phyloP scores from a whole-genome alignment of 768 basidiomycete species.

The Hysterangium stoloniferum region DNA sequence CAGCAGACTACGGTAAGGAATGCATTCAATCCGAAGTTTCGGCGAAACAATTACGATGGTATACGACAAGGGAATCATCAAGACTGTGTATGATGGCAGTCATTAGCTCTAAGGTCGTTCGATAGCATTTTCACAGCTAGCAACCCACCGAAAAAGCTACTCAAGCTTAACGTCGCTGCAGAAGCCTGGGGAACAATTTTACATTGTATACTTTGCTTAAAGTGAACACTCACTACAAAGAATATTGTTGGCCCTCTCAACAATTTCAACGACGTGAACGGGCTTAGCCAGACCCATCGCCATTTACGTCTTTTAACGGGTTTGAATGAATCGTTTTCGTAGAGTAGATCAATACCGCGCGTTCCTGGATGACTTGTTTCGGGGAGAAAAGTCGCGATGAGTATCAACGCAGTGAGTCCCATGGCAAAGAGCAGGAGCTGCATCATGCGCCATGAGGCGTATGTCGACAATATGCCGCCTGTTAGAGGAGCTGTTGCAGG shows the following conservation, averaged over 20 bases:
- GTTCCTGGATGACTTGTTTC: slow-evolving; percentile 61
- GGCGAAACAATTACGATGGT: slow-evolving; percentile 40
- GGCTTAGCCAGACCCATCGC: slow-evolving; percentile 45
- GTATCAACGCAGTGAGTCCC: slow-evolving; percentile 32
- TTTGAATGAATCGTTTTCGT: background rate
- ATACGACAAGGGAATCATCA: slow-evolving; percentile 56
- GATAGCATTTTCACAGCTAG: background rate
- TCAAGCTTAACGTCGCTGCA: background rate
- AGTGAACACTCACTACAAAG: slow-evolving; percentile 6
- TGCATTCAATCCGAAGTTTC: background rate
- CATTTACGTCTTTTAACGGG: slow-evolving; percentile 3
- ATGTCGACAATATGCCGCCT: slow-evolving; percentile 3
- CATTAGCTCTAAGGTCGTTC: background rate
- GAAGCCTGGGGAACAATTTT: background rate
- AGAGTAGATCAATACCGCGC: slow-evolving; percentile 42
- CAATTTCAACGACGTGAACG: slow-evolving; percentile 37
- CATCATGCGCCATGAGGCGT: slow-evolving; percentile 52
- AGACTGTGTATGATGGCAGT: slow-evolving; percentile 15
- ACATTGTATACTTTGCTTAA: background rate
- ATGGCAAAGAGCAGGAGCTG: slow-evolving; percentile 39
- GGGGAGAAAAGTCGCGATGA: slow-evolving; percentile 43
- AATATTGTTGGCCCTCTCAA: background rate
- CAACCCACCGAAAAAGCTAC: slow-evolving; percentile 5
- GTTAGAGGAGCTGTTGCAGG: slow-evolving; percentile 14
- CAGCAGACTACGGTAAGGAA: background rate